Evolutionary conservation across 805 yeast genomes (phyloP).

Genomic region (Kazachstania viticola): DNA sequence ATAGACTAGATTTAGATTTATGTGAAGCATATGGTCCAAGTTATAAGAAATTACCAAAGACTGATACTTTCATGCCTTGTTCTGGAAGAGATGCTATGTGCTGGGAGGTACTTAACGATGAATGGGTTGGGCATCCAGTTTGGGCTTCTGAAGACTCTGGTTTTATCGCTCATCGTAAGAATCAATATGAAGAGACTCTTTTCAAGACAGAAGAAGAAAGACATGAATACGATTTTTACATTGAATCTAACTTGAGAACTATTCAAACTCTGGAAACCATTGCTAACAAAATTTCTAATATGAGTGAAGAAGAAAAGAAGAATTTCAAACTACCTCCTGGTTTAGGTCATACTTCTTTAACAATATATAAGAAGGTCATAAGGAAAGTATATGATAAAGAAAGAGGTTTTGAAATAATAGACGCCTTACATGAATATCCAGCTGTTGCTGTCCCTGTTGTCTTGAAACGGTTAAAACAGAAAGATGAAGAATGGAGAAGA

Average conservation of each 20-base stretch:
- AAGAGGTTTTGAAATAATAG: constrained; percentile 91
- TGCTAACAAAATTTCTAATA: constrained; percentile 84
- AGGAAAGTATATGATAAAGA: constrained; percentile 89
- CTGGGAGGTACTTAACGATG: constrained; percentile 97
- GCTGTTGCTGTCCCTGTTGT: constrained; percentile 92
- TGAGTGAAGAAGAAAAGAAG: constrained; percentile 84
- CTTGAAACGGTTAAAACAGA: constrained; percentile 83
- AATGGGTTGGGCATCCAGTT: constrained; percentile 99
- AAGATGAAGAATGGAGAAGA: constrained; percentile 97
- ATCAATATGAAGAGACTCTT: constrained; percentile 92
- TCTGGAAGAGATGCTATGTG: constrained; percentile 98
- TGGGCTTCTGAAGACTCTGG: constrained; percentile 99
- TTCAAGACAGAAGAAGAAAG: constrained; percentile 96
- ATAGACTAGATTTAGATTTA: constrained; percentile 74
- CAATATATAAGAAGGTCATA: constrained; percentile 88
- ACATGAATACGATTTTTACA: constrained; percentile 90
- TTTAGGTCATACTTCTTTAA: constrained; percentile 79
- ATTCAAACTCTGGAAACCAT: constrained; percentile 93
- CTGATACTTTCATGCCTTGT: constrained; percentile 94
- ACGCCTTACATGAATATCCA: constrained; percentile 90
- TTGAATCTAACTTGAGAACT: constrained; percentile 89
- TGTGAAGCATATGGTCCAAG: constrained; percentile 96
- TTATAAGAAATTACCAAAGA: constrained; percentile 82
- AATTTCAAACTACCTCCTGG: constrained; percentile 84
- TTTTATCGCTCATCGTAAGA: constrained; percentile 95